Evolutionary conservation across 1,139 yeast species (phyloP).

Genomic region (Protomyces inundatus): DNA sequence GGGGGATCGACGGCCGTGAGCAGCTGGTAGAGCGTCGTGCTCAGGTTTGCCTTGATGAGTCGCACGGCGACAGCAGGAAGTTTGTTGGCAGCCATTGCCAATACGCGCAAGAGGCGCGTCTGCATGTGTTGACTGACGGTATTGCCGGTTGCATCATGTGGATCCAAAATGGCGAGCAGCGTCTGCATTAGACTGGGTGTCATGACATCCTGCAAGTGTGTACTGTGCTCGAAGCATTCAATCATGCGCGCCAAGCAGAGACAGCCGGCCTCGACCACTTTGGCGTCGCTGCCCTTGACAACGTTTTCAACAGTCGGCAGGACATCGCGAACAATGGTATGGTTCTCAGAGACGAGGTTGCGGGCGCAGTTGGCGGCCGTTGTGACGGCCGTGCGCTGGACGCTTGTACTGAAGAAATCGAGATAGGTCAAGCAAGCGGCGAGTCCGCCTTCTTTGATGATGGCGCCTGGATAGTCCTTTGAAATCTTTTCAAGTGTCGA

Average conservation of each 20-base stretch:
- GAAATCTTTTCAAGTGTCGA: conserved; percentile 47
- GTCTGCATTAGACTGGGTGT: conserved; percentile 38
- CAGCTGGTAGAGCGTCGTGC: conserved; percentile 38
- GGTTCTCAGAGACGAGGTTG: conserved; percentile 46
- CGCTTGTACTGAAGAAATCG: conserved; percentile 84
- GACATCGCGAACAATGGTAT: conserved; percentile 50
- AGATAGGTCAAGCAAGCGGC: conserved; percentile 64
- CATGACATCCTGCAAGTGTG: conserved; percentile 48
- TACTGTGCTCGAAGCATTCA: conserved; percentile 49
- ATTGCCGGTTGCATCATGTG: conserved; percentile 25
- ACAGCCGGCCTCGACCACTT: conserved; percentile 67
- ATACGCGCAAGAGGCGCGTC: conserved; percentile 37
- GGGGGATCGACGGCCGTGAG: conserved; percentile 38
- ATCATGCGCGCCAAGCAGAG: conserved; percentile 60
- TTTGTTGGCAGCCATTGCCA: conserved; percentile 46
- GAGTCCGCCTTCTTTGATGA: conserved; percentile 53
- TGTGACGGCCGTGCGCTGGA: conserved; percentile 74
- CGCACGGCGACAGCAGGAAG: conserved; percentile 36
- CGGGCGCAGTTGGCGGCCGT: conserved; percentile 75
- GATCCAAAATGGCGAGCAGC: conserved; percentile 37
- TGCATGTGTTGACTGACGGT: conserved; percentile 29
- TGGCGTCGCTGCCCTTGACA: conserved; percentile 56
- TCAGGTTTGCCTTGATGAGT: conserved; percentile 36
- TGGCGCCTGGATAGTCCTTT: conserved; percentile 38
- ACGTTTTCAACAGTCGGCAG: conserved; percentile 61